Conservation (phyloP, 1,284 basidiomycete species). For the Peniophora sp. region DNA sequence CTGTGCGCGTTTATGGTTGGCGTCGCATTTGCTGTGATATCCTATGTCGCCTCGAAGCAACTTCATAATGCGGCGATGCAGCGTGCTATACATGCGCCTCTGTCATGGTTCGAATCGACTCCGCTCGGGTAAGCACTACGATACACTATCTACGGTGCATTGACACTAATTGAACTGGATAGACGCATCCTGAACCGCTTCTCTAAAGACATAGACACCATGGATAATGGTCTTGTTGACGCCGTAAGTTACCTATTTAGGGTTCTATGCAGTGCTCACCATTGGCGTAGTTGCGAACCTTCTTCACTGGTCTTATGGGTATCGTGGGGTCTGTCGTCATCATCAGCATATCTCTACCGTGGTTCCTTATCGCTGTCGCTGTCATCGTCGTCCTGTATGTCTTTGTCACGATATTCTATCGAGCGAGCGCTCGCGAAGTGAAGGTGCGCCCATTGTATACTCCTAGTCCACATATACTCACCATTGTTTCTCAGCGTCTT, state of each 20-base stretch:
- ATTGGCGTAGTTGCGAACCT: slow-evolving; percentile 70
- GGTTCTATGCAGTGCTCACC: background rate
- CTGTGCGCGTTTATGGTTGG: slow-evolving; percentile 49
- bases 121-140: slow-evolving; percentile 59
- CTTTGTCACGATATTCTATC: slow-evolving; percentile 77
- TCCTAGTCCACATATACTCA: background rate
- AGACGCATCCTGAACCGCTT: slow-evolving; percentile 90
- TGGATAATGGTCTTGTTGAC: slow-evolving; percentile 70
- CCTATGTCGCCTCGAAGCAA: slow-evolving; percentile 56
- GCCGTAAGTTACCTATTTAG: background rate
- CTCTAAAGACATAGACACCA: slow-evolving; percentile 80
- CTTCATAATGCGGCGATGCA: slow-evolving; percentile 50
- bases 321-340: slow-evolving; percentile 74
- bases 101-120: slow-evolving; percentile 87
- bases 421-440: slow-evolving; percentile 81
- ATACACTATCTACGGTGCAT: background rate
- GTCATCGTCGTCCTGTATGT: slow-evolving; percentile 50
- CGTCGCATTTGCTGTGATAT: slow-evolving; percentile 41
- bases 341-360: slow-evolving; percentile 73
- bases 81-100: slow-evolving; percentile 68
- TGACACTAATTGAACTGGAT: slow-evolving; percentile 38
- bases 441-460: slow-evolving; percentile 40
- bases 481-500: slow-evolving; percentile 32
- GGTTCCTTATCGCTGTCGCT: slow-evolving; percentile 74
- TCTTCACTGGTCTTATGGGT: slow-evolving; percentile 51